phyloP scores from a whole-genome alignment of 169 alveolate genomes.

The Plasmodium vivax region DNA sequence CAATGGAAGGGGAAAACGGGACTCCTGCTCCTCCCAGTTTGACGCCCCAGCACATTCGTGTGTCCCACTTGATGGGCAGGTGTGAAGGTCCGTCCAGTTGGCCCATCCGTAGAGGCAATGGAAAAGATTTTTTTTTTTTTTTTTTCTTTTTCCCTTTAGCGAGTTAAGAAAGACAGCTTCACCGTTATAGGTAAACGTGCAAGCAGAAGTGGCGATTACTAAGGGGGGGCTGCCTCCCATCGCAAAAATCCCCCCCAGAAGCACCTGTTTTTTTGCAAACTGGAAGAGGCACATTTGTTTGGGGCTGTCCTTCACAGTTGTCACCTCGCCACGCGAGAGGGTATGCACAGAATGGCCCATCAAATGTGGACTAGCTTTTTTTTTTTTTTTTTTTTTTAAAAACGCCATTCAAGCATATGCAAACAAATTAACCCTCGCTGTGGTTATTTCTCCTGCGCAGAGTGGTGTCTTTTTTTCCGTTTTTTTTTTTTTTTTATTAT shows the following conservation, averaged over 20 bases:
- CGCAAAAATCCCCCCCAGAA: too few relatives aligned
- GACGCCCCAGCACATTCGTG: not conserved
- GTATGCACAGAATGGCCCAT: not conserved
- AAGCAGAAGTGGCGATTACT: constrained; percentile 25
- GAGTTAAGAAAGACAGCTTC: constrained; percentile 11
- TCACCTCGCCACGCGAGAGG: not conserved
- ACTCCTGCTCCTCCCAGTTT: not conserved
- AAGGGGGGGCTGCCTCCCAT: not conserved
- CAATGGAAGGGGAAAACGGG: not conserved
- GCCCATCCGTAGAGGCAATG: not conserved
- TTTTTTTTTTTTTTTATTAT: not conserved
- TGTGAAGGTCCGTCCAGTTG: not conserved
- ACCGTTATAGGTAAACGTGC: constrained; percentile 23
- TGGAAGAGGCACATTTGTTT: not conserved
- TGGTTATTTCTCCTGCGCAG: not conserved
- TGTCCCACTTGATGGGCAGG: not conserved
- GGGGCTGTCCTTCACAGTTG: not conserved
- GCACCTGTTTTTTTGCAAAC: not conserved
- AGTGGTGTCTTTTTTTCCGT: not conserved
- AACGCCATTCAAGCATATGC: not conserved
- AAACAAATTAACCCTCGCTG: not conserved
- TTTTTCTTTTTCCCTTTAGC: not conserved
- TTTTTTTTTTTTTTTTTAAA: not conserved
- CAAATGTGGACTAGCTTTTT: not conserved
- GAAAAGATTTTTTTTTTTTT: not conserved